Conservation (phyloP, 2,329 filamentous ascomycete genomes). For the Nemania sp. region DNA sequence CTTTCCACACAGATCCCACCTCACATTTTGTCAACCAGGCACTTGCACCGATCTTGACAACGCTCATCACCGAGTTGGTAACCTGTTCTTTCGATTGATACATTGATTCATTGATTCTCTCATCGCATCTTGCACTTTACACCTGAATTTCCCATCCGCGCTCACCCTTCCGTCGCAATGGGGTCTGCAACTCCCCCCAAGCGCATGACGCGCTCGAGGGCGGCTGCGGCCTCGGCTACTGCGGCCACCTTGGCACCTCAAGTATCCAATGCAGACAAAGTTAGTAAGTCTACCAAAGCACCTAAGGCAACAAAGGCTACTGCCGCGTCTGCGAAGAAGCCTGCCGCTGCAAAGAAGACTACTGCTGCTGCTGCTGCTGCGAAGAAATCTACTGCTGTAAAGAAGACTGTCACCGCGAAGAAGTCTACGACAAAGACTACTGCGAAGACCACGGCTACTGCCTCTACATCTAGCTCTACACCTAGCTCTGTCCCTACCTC, state of each 20-base stretch:
- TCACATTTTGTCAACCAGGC: conserved; percentile 24
- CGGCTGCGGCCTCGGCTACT: conserved; percentile 45
- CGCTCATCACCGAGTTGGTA: conserved; percentile 2
- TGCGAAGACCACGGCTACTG: conserved; percentile 36
- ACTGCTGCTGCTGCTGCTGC: conserved; percentile 12
- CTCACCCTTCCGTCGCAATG: conserved; percentile 55
- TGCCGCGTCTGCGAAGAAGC: conserved; percentile 30
- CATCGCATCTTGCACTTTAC: neutral
- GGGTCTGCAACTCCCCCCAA: conserved; percentile 68
- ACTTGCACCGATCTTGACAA: conserved; percentile 28
- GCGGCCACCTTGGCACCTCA: conserved; percentile 58
- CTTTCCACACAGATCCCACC: conserved; percentile 7
- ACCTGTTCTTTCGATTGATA: conserved; percentile 18
- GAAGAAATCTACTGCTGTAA: conserved; percentile 14
- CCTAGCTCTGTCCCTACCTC: neutral
- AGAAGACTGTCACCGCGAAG: conserved; percentile 43
- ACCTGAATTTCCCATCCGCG: conserved; percentile 27
- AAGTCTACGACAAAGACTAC: conserved; percentile 55
- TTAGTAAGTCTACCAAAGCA: conserved; percentile 50
- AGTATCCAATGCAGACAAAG: conserved; percentile 49
- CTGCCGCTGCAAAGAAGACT: conserved; percentile 20
- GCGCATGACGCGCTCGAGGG: conserved; percentile 67
- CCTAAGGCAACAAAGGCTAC: conserved; percentile 49
- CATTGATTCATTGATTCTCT: conserved; percentile 8
- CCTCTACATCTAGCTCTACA: conserved; percentile 17